Evolutionary conservation across 208 protist genomes (phyloP).

Genomic region (Acanthamoeba triangularis): DNA sequence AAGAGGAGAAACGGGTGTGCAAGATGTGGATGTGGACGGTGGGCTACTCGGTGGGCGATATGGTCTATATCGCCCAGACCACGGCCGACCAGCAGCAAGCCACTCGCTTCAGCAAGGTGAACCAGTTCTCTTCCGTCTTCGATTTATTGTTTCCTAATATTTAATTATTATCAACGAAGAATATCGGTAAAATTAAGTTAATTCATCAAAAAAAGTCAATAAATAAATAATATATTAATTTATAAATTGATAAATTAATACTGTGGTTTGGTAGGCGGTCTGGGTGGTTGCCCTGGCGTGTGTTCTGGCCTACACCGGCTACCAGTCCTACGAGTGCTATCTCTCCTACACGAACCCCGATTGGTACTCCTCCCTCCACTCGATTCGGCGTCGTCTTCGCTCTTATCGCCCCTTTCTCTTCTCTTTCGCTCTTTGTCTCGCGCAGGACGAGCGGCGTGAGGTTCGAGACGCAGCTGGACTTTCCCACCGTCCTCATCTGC

Average conservation of each 20-base stretch:
- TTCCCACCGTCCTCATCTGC: not conserved
- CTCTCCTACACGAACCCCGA: conserved; percentile 1
- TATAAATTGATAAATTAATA: too few species aligned
- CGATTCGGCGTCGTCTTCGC: not conserved
- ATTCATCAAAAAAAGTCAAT: not conserved
- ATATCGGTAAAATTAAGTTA: not conserved
- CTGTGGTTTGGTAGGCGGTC: not conserved
- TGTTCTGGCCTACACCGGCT: not conserved
- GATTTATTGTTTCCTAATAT: not conserved
- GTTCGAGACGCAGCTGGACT: not conserved
- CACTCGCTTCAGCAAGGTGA: not conserved
- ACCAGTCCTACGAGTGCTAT: conserved; percentile 8
- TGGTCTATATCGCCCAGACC: not conserved
- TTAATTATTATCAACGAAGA: too few species aligned
- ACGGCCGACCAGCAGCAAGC: not conserved
- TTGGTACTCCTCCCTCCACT: not conserved
- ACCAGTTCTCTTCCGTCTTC: too few species aligned
- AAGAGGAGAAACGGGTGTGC: not conserved
- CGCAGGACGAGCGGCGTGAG: not conserved
- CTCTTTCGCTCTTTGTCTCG: not conserved
- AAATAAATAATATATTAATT: not conserved
- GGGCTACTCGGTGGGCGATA: conserved; percentile 20
- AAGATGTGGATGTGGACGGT: conserved; percentile 52
- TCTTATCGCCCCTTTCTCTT: not conserved
- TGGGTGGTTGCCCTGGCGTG: conserved; percentile 14